A percentile compares a stretch with the other conserved stretches of the same genome.
These are phyloP conservation scores for Reutealis trisperma DNA, from an alignment of 345 rosid species.

Conservation along the genomic window DNA sequence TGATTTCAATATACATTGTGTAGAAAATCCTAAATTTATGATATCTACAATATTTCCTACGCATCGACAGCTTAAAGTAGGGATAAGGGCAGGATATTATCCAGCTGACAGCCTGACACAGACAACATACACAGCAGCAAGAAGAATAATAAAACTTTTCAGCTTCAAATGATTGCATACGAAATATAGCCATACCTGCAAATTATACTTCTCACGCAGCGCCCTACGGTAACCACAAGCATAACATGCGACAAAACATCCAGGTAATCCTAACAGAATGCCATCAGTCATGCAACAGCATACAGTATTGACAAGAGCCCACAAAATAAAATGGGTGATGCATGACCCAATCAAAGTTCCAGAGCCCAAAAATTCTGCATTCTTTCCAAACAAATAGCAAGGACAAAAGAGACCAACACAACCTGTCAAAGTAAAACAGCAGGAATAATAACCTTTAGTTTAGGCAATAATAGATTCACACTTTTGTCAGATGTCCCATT, in stretches of 20 bases:
- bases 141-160: not conserved
- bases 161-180: not conserved
- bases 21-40: too few species aligned
- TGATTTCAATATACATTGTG: not conserved
- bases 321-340: slow-evolving; percentile 66
- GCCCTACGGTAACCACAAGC: slow-evolving; percentile 80
- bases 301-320: slow-evolving; percentile 63
- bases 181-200: slow-evolving; percentile 51
- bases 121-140: not conserved
- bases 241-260: slow-evolving; percentile 81
- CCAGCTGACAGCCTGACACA: not conserved
- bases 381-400: slow-evolving; percentile 82
- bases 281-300: slow-evolving; percentile 80
- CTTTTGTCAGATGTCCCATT: not conserved
- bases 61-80: not conserved
- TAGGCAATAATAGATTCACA: not conserved
- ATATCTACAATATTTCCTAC: too few species aligned
- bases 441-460: slow-evolving; percentile 1
- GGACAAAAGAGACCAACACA: slow-evolving; percentile 79
- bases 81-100: not conserved
- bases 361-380: slow-evolving; percentile 83
- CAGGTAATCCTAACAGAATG: slow-evolving; percentile 73
- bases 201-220: slow-evolving; percentile 63
- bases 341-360: slow-evolving; percentile 86
- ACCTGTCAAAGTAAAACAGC: slow-evolving; percentile 45